Conservation (phyloP, 495 filamentous ascomycete genomes). For the Rusavskia elegans region DNA sequence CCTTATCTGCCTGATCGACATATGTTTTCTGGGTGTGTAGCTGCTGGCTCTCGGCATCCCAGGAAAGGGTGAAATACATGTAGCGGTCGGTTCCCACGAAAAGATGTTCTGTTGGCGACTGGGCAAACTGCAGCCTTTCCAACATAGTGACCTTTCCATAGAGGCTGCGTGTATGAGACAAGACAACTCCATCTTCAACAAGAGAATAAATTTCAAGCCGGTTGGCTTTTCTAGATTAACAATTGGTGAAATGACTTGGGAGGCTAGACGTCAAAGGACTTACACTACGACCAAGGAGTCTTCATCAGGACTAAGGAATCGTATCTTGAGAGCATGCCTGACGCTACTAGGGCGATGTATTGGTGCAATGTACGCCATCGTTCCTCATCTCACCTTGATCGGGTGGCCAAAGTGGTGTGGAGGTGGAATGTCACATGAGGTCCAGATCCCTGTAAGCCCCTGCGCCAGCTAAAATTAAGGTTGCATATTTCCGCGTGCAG, state of each 20-base stretch:
- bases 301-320: constrained; percentile 54
- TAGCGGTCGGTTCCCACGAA: constrained; percentile 85
- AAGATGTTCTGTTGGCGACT: constrained; percentile 65
- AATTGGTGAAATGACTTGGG: not conserved
- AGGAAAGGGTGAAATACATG: constrained; percentile 76
- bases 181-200: constrained; percentile 40
- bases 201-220: constrained; percentile 70
- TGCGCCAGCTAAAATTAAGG: too few species aligned
- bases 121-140: constrained; percentile 58
- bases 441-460: too few species aligned
- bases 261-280: constrained; percentile 15
- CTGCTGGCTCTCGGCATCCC: constrained; percentile 48
- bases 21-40: constrained; percentile 54
- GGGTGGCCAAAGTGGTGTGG: too few species aligned
- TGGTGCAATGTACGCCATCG: constrained; percentile 88
- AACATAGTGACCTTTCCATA: constrained; percentile 80
- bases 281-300: constrained; percentile 81
- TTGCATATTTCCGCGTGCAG: too few species aligned
- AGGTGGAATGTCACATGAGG: too few species aligned
- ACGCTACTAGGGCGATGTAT: constrained; percentile 87
- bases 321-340: constrained; percentile 67
- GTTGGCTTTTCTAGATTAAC: constrained; percentile 59
- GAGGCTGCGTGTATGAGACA: constrained; percentile 47
- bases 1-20: constrained; percentile 60
- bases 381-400: too few species aligned